Base-by-base conservation (phyloP, 495 filamentous ascomycete species). In the Aspergillus affinis region DNA sequence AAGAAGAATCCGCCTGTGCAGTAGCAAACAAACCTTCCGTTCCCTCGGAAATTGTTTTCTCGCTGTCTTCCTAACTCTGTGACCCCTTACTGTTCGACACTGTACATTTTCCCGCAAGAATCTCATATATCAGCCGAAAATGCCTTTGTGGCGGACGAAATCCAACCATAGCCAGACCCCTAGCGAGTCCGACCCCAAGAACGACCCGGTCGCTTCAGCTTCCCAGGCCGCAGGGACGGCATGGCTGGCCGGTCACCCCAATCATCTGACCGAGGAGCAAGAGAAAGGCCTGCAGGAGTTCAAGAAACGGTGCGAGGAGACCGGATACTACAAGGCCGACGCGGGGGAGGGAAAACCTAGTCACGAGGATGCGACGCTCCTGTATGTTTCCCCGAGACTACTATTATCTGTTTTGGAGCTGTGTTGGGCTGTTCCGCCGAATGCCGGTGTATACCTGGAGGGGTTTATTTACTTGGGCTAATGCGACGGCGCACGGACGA, bases 361-460 rank as follows among this genome's bases (percentile, higher is more conserved):
- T 60, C 90, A 92, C 69, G 89, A 91, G 55, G 91, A 95, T 78
- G 85, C 89, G 69, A 92, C 89, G 5, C 73, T 95, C 64, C 78
- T 95, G 89, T 93, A 79, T 62, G 88, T 57, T 56, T 48, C 58
- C 41, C 54, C 26, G 13, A 17, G 2, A 1, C 48, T 52, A 41
- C 6, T 54, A 4, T 52, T 13, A 51, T 30, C 36, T 48, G 13
- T 12, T 52, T 46, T 48, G 29, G 27, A 10, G 36, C 9, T 61
- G 45, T 26, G 41, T 29, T 32, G 19, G n/a, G 18, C 15, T 13
- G 13, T 48, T 15, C 19, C 45, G 21, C 19, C 17, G 36, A 21
- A 57, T 53, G 21, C 8, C 10, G 49, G 36, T 29, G 29, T n/a
- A 50, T 44, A 41, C 36, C 9, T 41, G 36, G 36, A 41, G 36